A percentile compares a stretch with the other conserved stretches of the same genome.
These are phyloP conservation scores for Trametes gibbosa DNA, from an alignment of 768 basidiomycete species.

Conservation along the genomic window DNA sequence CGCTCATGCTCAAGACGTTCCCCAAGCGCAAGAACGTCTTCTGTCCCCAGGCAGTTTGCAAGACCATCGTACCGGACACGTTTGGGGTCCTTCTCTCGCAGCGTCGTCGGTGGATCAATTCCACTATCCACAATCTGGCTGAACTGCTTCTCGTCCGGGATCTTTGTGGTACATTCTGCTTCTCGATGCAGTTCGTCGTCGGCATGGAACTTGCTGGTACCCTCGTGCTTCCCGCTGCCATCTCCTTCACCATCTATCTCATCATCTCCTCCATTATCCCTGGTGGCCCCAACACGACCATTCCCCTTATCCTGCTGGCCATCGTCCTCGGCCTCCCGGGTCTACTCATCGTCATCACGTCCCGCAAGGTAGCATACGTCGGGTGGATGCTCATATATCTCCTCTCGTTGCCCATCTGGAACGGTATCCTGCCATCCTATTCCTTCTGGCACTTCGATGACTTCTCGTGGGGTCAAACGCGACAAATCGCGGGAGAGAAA, in stretches of 20 bases:
- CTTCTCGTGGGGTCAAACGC: constrained; percentile 96
- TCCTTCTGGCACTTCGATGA: constrained; percentile 99
- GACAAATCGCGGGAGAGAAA: constrained; percentile 74
- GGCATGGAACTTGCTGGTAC: constrained; percentile 98
- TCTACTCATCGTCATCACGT: constrained; percentile 93
- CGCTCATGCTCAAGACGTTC: constrained; percentile 98
- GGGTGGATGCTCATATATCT: constrained; percentile 98
- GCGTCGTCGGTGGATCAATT: constrained; percentile 99
- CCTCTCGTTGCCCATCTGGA: constrained; percentile 93
- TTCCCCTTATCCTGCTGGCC: constrained; percentile 89
- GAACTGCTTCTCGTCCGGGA: constrained; percentile 94
- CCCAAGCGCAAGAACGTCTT: constrained; percentile 99
- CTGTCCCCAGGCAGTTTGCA: constrained; percentile 98
- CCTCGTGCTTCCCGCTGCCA: constrained; percentile 94
- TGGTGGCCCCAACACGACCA: constrained; percentile 69
- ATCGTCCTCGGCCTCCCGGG: constrained; percentile 96
- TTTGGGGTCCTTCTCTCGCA: constrained; percentile 93
- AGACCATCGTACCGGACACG: constrained; percentile 96
- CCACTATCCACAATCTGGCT: constrained; percentile 96
- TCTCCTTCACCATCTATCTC: constrained; percentile 94
- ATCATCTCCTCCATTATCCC: constrained; percentile 87
- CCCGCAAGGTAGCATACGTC: constrained; percentile 88
- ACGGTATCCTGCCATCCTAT: constrained; percentile 92
- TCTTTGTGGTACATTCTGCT: constrained; percentile 99
- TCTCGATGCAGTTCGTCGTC: constrained; percentile 99